Conservation (phyloP, 768 basidiomycete species). For the Suillus variegatus region DNA sequence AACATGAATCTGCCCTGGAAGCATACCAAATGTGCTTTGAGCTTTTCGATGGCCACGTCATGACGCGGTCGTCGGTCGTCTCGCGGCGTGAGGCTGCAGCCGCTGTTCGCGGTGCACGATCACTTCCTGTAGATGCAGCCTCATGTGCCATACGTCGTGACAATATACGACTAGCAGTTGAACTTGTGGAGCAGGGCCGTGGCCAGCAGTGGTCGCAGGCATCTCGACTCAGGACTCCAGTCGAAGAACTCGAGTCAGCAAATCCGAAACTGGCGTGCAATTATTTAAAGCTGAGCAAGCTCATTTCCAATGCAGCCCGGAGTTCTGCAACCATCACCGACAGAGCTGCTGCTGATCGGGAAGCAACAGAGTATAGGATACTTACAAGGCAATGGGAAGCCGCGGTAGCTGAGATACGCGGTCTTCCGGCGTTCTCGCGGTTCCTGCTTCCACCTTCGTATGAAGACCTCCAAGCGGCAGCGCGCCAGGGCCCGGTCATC, state of each 20-base stretch:
- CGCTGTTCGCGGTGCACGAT: not conserved
- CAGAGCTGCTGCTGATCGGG: not conserved
- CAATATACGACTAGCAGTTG: constrained; percentile 17
- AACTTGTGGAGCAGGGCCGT: constrained; percentile 24
- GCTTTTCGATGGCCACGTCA: not conserved
- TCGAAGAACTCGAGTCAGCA: not conserved
- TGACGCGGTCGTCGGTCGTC: not conserved
- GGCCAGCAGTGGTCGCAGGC: constrained; percentile 29
- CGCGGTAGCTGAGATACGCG: not conserved
- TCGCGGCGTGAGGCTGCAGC: not conserved
- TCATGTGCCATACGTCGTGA: constrained; percentile 16
- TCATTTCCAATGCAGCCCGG: not conserved
- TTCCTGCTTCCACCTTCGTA: not conserved
- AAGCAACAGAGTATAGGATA: not conserved
- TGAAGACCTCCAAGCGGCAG: not conserved
- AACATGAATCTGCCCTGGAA: no score
- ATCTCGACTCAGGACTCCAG: constrained; percentile 22
- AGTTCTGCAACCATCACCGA: not conserved
- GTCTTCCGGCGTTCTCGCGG: not conserved
- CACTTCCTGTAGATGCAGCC: constrained; percentile 2
- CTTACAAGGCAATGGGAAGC: not conserved
- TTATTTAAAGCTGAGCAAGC: not conserved
- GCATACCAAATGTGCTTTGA: no score
- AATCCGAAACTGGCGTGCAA: not conserved
- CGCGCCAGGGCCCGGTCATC: not conserved